These are phyloP conservation scores for Talaromyces albobiverticillius DNA, from an alignment of 2,329 filamentous ascomycete species.

Conservation along the genomic window DNA sequence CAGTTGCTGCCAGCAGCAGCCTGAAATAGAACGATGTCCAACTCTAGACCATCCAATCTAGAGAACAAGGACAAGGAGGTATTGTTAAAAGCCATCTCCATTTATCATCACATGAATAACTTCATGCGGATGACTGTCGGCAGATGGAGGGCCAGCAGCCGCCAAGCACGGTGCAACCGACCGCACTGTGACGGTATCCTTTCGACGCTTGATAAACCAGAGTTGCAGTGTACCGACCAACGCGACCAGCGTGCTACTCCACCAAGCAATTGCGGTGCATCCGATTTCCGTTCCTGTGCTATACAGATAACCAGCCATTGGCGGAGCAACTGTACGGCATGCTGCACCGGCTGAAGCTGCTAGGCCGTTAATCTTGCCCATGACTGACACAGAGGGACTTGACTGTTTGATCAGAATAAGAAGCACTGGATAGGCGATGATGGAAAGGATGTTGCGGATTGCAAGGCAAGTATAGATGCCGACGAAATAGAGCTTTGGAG, in stretches of 20 bases:
- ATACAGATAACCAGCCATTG: constrained; percentile 66
- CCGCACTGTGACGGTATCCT: constrained; percentile 39
- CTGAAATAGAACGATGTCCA: too few relatives aligned
- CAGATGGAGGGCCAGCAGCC: constrained; percentile 13
- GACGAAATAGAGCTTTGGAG: constrained; percentile 51
- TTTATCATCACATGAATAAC: constrained; percentile 12
- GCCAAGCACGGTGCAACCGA: constrained; percentile 30
- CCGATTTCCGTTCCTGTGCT: constrained; percentile 56
- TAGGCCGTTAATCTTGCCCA: constrained; percentile 70
- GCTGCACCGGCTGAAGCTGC: constrained; percentile 70
- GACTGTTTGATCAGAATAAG: constrained; percentile 73
- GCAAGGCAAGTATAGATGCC: constrained; percentile 66
- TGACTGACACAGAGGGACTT: constrained; percentile 58
- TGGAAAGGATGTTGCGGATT: constrained; percentile 65
- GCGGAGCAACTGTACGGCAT: constrained; percentile 67
- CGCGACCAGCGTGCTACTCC: constrained; percentile 57
- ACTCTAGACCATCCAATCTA: too few relatives aligned
- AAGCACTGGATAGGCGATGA: constrained; percentile 65
- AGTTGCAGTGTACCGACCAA: constrained; percentile 56
- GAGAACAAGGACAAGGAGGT: too few relatives aligned
- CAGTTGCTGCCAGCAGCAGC: too few relatives aligned
- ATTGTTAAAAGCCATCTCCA: not conserved
- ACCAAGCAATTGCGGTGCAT: constrained; percentile 63
- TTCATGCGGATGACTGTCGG: constrained; percentile 12
- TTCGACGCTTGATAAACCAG: constrained; percentile 53